Base-by-base conservation (phyloP, 768 basidiomycete species). In the Mycena albidolilacea region DNA sequence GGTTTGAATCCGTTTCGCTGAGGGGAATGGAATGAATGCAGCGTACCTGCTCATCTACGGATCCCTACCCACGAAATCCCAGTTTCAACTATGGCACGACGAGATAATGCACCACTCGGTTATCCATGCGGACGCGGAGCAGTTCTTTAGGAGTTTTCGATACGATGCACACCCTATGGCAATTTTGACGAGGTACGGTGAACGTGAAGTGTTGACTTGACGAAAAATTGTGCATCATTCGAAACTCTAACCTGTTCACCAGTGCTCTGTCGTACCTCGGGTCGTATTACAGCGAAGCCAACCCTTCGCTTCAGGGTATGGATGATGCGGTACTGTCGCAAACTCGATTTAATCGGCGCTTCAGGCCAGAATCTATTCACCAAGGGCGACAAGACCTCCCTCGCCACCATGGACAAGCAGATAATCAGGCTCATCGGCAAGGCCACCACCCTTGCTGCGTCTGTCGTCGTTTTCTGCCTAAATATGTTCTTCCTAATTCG, bases 91-190 rank as follows among this genome's bases (percentile, higher is more conserved):
- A 55, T 97, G 96, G 75, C 87, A 93, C 75, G 82, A 81, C 55
- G 96, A 97, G 81, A 89, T 97, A 46, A 85, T 95, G 82, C 92
- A 93, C 70, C 96, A 97, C 77, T 87, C 89, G 21, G 85, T 89
- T 44, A 85, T 88, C 52, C 93, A 93, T 78, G 86, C 89, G 12
- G 93, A 94, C 72, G 88, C 93, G 37, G 90, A 90, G 72, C 87
- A 89, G 59, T 89, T 94, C 85, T 91, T 91, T 83, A 86, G 89
- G 44, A 87, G 91, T 37, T 93, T 93, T 83, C 85, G 91, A 90
- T 95, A 96, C 79, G 96, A 97, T 73, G 93, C 96, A 1, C 96
- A 97, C 78, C 96, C 96, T 0, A 97, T 96, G 95, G 91, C 94
- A 21, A 96, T 97, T 74, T 86, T 30, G 30, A 30, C 30, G 30